phyloP scores from a whole-genome alignment of 257 asterid genomes.

The Echites panduratus region DNA sequence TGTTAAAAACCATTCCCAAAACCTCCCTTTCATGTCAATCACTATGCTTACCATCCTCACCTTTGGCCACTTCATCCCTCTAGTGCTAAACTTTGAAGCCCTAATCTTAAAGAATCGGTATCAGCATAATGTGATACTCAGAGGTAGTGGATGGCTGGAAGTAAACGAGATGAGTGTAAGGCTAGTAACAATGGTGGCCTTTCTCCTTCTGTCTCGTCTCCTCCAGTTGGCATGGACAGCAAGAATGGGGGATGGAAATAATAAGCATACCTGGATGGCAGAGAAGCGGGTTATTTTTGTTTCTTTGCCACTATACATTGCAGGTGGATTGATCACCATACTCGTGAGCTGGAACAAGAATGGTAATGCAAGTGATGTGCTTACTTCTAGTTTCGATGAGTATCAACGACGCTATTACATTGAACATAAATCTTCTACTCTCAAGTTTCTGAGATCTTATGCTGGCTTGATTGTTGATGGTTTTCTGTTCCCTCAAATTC shows the following conservation, averaged over 20 bases:
- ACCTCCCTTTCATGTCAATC: conserved; percentile 38
- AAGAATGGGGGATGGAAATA: conserved; percentile 17
- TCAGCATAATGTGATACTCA: conserved; percentile 13
- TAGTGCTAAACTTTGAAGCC: conserved; percentile 58
- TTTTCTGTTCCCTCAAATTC: conserved; percentile 60
- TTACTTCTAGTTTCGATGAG: neutral
- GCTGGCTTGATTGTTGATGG: conserved; percentile 59
- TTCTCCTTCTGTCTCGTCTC: conserved; percentile 46
- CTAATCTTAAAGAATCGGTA: conserved; percentile 22
- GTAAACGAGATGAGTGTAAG: conserved; percentile 54
- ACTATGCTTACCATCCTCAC: conserved; percentile 49
- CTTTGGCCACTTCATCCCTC: conserved; percentile 55
- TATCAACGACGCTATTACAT: no score
- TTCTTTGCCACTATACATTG: conserved; percentile 28
- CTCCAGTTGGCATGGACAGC: conserved; percentile 58
- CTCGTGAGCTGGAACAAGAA: conserved; percentile 30
- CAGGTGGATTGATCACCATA: conserved; percentile 37
- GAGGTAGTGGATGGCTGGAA: conserved; percentile 47
- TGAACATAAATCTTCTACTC: conserved; percentile 16
- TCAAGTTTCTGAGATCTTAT: conserved; percentile 46
- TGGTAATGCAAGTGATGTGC: neutral
- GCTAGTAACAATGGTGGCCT: conserved; percentile 47
- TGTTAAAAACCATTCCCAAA: conserved; percentile 42
- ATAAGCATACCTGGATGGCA: conserved; percentile 18
- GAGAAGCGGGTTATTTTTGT: conserved; percentile 30